phyloP scores from a whole-genome alignment of 225 moss, liverwort and hornwort genomes.

The Pleurozium schreberi region DNA sequence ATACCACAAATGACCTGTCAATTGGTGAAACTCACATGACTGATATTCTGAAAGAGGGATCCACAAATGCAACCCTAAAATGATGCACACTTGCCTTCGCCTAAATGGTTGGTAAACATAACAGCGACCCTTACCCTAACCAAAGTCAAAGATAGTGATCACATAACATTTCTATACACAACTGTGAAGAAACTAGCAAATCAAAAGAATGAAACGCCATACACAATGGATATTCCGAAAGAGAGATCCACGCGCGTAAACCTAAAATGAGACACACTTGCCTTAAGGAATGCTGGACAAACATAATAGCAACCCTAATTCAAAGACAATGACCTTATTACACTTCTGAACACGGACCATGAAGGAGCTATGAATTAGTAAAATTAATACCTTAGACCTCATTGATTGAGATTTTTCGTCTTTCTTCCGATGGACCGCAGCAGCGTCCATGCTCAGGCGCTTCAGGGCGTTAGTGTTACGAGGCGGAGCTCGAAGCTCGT shows the following conservation, averaged over 20 bases:
- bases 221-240: not conserved
- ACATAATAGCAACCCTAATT: not conserved
- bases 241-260: not conserved
- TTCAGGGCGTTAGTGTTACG: constrained; percentile 1
- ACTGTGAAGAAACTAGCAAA: not conserved
- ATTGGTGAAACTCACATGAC: not conserved
- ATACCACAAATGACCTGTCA: not conserved
- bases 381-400: constrained; percentile 15
- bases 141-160: not conserved
- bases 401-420: constrained; percentile 1
- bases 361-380: not conserved
- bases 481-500: constrained; percentile 23
- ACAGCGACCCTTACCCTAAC: not conserved
- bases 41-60: not conserved
- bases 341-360: not conserved
- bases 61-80: not conserved
- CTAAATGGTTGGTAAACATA: not conserved
- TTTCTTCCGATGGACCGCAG: not conserved
- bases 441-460: constrained; percentile 19
- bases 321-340: not conserved
- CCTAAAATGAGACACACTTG: not conserved
- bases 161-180: not conserved
- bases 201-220: not conserved
- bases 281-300: not conserved
- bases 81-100: not conserved